Conservation (phyloP, 2,329 filamentous ascomycete species). For the Sporothrix globosa region DNA sequence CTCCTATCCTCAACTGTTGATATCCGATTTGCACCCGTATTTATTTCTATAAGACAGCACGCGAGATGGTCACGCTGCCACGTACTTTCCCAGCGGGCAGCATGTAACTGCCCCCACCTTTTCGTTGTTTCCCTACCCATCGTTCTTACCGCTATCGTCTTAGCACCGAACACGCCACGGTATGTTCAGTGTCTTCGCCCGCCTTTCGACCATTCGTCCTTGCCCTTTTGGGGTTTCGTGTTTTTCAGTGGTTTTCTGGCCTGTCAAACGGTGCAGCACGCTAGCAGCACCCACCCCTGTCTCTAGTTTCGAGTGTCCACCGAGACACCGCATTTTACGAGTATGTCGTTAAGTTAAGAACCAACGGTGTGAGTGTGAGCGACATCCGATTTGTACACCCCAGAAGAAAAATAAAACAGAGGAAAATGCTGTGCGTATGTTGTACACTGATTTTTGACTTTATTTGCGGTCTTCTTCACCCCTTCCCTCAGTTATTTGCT, state of each 20-base stretch:
- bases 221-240: slow-evolving; percentile 9
- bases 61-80: neutral
- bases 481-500: neutral
- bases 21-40: neutral
- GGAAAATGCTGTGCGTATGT: too few relatives aligned
- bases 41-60: neutral
- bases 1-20: neutral
- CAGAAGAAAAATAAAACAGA: too few relatives aligned
- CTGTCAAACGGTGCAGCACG: slow-evolving; percentile 24
- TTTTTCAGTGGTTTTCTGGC: neutral
- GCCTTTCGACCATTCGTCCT: neutral
- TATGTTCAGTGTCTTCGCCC: neutral
- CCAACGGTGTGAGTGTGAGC: neutral
- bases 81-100: slow-evolving; percentile 16
- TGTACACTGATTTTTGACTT: too few relatives aligned
- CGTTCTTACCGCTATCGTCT: slow-evolving; percentile 17
- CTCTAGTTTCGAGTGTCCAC: neutral
- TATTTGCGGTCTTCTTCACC: neutral
- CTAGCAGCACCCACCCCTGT: slow-evolving; percentile 4
- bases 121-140: neutral
- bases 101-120: slow-evolving; percentile 1
- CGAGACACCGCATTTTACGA: neutral
- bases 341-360: neutral
- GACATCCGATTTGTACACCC: neutral
- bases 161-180: slow-evolving; percentile 4